Conservation (phyloP, 148 eudicot genomes). For the Heliamphora exappendiculata region DNA sequence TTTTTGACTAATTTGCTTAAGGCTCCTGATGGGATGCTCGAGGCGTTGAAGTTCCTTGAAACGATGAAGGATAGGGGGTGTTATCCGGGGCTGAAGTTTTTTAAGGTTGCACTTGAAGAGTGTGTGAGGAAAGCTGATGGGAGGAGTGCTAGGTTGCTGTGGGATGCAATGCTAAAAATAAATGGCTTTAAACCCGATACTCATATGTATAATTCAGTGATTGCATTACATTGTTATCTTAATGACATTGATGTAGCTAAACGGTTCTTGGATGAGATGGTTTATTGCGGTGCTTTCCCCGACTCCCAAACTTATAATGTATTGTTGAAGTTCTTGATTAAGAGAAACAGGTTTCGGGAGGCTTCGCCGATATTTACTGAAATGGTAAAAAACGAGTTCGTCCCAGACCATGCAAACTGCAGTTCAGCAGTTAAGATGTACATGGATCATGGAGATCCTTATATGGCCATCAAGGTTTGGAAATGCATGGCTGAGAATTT, state of each 20-base stretch:
- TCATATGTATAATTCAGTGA: constrained; percentile 60
- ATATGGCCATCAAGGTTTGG: constrained; percentile 70
- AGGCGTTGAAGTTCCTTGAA: constrained; percentile 48
- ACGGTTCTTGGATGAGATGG: constrained; percentile 70
- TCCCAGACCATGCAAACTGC: constrained; percentile 50
- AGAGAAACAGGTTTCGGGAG: constrained; percentile 35
- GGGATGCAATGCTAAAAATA: constrained; percentile 49
- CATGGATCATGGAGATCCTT: constrained; percentile 48
- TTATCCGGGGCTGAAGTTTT: constrained; percentile 63
- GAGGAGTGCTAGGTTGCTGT: constrained; percentile 45
- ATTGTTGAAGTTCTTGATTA: constrained; percentile 42
- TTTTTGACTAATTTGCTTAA: constrained; percentile 57
- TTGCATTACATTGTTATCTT: constrained; percentile 46
- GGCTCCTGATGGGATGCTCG: constrained; percentile 47
- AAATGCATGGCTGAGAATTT: constrained; percentile 58
- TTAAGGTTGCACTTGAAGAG: constrained; percentile 52
- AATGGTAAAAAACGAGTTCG: constrained; percentile 77
- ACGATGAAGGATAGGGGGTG: constrained; percentile 58
- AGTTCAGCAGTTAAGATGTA: constrained; percentile 37
- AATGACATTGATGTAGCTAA: constrained; percentile 42
- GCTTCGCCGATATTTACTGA: constrained; percentile 47
- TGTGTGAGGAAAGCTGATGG: constrained; percentile 48
- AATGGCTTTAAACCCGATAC: constrained; percentile 46
- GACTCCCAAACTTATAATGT: constrained; percentile 48
- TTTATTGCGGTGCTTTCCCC: constrained; percentile 60